Base-by-base conservation (phyloP, 345 rosid species). In the Gossypium sturtianum region DNA sequence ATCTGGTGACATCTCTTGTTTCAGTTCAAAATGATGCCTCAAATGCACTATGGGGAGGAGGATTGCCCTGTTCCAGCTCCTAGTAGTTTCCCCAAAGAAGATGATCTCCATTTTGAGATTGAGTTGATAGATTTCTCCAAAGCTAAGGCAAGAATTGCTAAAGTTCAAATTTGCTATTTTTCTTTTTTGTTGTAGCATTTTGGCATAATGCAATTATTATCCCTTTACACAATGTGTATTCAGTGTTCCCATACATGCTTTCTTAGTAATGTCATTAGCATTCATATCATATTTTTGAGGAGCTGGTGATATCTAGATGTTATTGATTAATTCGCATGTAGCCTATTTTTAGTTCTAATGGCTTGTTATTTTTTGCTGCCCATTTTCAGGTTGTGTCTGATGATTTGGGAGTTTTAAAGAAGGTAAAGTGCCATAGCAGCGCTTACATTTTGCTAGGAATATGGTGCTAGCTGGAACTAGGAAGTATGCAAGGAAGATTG, bases 101-200 rank as follows among this genome's bases (percentile, higher is more conserved):
- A 89, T 64, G 98, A 95, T 77, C 98, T 95, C 83, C 98, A 95
- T 84, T 95, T 90, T 87, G 99, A 95, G 89, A 80, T 90, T 84
- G 97, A 93, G 78, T 75, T 95, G 90, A 59, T 93, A 71, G 93
- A 90, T 29, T 95, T 91, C 82, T 80, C 83, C 12, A 91, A 91
- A 85, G 94, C 84, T 80, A 95, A 91, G 98, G 99, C 77, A 90
- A 85, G 86, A 54, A 47, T 53, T 45, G 66, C 45, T 29, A 19
- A 19, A 56, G 60, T 20, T 23, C 25, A 34, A 25, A 48, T 25
- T 16, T 11, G 41, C 60, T 70, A 23, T 43, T 44, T 43, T 3
- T 72, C 12, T 54, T 59, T 66, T 71, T 25, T 16, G 9, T 56
- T 69, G 17, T 11, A 4, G 7, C 41, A 23, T 25, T 67, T 67